Base-by-base conservation (phyloP, 768 basidiomycete species). In the Gyrodon lividus region DNA sequence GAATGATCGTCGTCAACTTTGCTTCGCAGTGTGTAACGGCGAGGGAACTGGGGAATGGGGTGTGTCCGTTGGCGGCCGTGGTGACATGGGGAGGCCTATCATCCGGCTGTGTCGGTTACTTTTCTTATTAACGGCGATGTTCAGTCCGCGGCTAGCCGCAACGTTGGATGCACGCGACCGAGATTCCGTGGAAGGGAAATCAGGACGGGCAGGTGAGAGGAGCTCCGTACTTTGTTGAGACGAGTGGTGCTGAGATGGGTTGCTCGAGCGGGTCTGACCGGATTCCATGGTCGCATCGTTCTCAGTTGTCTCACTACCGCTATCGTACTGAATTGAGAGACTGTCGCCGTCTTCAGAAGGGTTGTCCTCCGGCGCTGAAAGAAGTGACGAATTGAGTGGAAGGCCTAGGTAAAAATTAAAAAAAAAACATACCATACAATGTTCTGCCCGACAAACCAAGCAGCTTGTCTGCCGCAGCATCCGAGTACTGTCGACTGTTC, bases 401-500 rank as follows among this genome's bases (percentile, higher is more conserved):
- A 35, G 46, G 14, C 10, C 5, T 6, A 7, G 17, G 16, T 16
- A 20, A 23, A 42, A 55, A 58, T 56, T 26, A 35, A 31, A 24
- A 37, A 1, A n/a, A 35, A 20, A 22, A 76, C 84, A 59, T 69
- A 91, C 91, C 70, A 65, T 75, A 52, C 31, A 93, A 70, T 19
- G 75, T 75, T 59, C 92, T 79, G 22, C 90, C 91, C 17, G 78
- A 73, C 48, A 93, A 70, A 20, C 92, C 92, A 51, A 94, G 83
- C 63, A 92, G 71, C 66, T 84, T 74, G 71, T 94, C 92, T 39
- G 92, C 87, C 43, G 89, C 90, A 37, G 84, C 82, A 58, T 89
- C 87, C 28, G 86, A 81, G 69, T 93, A 93, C 57, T 87, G 89
- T 58, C 79, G 82, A 63, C 89, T 92, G 69, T 94, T 94, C 59